Percentiles rank a stretch among this genome's conserved stretches.
phyloP scores from a whole-genome alignment of 495 filamentous ascomycete genomes.

The Penicillium desertorum region DNA sequence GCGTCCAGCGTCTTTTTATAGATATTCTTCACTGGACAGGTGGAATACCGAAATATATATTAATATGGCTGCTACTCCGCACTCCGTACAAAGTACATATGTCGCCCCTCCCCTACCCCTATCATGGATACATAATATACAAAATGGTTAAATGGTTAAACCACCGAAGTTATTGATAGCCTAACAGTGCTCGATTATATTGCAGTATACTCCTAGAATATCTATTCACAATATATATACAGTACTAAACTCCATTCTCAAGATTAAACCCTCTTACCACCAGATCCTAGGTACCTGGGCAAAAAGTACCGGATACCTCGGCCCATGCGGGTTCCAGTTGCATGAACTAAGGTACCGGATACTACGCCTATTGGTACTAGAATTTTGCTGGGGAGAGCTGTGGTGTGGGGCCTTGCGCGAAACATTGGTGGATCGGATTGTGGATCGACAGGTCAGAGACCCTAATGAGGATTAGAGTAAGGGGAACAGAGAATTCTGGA shows the following conservation, averaged over 20 bases:
- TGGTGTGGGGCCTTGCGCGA: slow-evolving; percentile 22
- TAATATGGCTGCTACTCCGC: no score
- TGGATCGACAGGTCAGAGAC: slow-evolving; percentile 16
- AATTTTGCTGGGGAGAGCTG: slow-evolving; percentile 16
- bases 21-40: no score
- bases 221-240: neutral
- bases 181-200: neutral
- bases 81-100: neutral
- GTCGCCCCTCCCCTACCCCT: neutral
- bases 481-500: slow-evolving; percentile 1
- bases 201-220: neutral
- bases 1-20: neutral
- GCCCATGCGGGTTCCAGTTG: neutral
- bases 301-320: slow-evolving; percentile 13
- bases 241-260: neutral
- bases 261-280: neutral
- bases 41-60: neutral
- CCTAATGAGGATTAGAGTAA: slow-evolving; percentile 12
- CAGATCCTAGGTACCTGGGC: neutral
- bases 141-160: neutral
- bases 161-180: neutral
- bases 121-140: neutral
- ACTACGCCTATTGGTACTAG: slow-evolving; percentile 17
- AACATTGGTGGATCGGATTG: slow-evolving; percentile 23
- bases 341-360: slow-evolving; percentile 10